These are phyloP conservation scores for Cicer cuneatum DNA, from an alignment of 306 rosid genomes.

Conservation along the genomic window DNA sequence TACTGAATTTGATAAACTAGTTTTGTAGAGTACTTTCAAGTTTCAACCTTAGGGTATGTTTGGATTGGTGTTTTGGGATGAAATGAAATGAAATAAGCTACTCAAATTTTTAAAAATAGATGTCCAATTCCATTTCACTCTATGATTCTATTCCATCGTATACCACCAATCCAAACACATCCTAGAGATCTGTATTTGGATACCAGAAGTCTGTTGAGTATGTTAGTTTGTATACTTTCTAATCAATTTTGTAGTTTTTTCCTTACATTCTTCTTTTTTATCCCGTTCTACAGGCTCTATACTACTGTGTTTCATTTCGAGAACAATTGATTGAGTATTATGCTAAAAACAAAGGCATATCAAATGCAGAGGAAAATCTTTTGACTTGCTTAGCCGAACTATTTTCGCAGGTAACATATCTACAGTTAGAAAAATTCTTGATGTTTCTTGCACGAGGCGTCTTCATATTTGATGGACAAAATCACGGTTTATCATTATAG, in stretches of 20 bases:
- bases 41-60: not conserved
- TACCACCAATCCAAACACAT: no score
- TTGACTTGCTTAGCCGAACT: conserved; percentile 95
- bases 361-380: conserved; percentile 88
- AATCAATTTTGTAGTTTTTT: conserved; percentile 28
- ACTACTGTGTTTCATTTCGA: conserved; percentile 97
- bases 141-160: no score
- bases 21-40: not conserved
- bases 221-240: conserved; percentile 10
- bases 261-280: conserved; percentile 28
- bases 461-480: conserved; percentile 12
- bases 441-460: not conserved
- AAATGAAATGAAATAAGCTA: no score
- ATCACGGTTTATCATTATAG: conserved; percentile 3
- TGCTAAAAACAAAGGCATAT: conserved; percentile 67
- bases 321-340: conserved; percentile 88
- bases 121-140: no score
- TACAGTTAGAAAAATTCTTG: conserved; percentile 20
- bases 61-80: no score
- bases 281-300: conserved; percentile 73
- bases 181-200: not conserved
- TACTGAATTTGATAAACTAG: not conserved
- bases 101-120: no score
- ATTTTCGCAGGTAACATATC: conserved; percentile 78
- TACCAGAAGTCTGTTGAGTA: not conserved